Conservation (phyloP, 169 alveolate genomes). For the Cryptosporidium canis region DNA sequence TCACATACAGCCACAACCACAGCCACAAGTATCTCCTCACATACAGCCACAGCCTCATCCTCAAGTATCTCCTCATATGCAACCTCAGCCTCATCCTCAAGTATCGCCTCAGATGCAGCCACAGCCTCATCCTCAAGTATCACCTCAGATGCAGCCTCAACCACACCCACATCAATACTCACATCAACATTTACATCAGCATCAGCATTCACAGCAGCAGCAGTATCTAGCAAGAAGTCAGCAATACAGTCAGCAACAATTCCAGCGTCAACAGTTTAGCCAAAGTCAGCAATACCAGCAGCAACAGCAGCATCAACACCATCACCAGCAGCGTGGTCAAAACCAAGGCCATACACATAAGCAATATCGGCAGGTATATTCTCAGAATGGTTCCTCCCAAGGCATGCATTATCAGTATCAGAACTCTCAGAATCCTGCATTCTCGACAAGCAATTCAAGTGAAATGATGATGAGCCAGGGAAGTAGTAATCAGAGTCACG, state of each 20-base stretch:
- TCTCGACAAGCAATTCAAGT: background rate
- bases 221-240: conserved; percentile 43
- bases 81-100: background rate
- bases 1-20: background rate
- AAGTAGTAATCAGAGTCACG: background rate
- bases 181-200: background rate
- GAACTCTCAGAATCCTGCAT: background rate
- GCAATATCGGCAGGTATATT: background rate
- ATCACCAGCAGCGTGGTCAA: conserved; percentile 58
- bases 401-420: background rate
- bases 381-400: background rate
- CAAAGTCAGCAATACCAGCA: conserved; percentile 58
- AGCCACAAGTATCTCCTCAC: background rate
- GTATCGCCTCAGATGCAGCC: background rate
- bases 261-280: conserved; percentile 24
- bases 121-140: background rate
- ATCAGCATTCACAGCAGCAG: conserved; percentile 59
- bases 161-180: background rate
- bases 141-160: background rate
- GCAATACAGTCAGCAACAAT: conserved; percentile 34
- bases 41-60: conserved; percentile 68
- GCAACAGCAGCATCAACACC: conserved; percentile 27
- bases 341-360: conserved; percentile 20
- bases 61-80: no score
- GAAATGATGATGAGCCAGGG: background rate